These are phyloP conservation scores for Cenchrus purpureus DNA, from an alignment of 176 grass and related monocot species.

Conservation along the genomic window DNA sequence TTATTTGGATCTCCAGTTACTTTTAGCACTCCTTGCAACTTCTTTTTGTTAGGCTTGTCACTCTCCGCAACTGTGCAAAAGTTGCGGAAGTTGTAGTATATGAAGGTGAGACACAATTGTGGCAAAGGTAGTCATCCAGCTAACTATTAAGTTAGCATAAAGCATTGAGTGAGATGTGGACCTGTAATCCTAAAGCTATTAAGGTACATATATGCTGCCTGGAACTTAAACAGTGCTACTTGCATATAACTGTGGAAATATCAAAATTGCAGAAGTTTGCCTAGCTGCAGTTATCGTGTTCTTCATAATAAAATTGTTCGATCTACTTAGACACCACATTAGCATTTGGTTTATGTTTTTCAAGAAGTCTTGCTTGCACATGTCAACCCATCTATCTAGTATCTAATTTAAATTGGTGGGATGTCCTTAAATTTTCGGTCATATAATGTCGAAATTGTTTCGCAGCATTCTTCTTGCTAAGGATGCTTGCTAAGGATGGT, in stretches of 20 bases:
- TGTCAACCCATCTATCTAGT: background rate
- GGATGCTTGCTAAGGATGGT: background rate
- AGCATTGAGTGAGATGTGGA: background rate
- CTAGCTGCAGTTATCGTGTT: background rate
- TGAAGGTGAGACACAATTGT: conserved; percentile 6
- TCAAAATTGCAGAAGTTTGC: background rate
- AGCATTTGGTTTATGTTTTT: background rate
- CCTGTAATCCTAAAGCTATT: conserved; percentile 1
- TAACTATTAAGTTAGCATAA: background rate
- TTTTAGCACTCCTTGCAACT: background rate
- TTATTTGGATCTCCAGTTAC: background rate
- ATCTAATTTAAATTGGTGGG: too few relatives aligned
- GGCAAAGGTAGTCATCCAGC: conserved; percentile 23
- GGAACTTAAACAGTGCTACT: background rate
- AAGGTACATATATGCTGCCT: background rate
- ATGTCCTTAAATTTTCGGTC: background rate
- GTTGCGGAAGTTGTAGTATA: background rate
- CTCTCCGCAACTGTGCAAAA: background rate
- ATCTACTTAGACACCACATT: background rate
- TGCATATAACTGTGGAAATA: background rate
- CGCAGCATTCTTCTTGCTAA: background rate
- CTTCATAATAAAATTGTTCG: background rate
- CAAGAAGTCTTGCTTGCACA: background rate
- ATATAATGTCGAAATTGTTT: background rate
- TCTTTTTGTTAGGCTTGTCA: background rate